A percentile compares a stretch with the other conserved stretches of the same genome.
These are phyloP conservation scores for Penicillium pulvis DNA, from an alignment of 495 filamentous ascomycete species.

Conservation along the genomic window DNA sequence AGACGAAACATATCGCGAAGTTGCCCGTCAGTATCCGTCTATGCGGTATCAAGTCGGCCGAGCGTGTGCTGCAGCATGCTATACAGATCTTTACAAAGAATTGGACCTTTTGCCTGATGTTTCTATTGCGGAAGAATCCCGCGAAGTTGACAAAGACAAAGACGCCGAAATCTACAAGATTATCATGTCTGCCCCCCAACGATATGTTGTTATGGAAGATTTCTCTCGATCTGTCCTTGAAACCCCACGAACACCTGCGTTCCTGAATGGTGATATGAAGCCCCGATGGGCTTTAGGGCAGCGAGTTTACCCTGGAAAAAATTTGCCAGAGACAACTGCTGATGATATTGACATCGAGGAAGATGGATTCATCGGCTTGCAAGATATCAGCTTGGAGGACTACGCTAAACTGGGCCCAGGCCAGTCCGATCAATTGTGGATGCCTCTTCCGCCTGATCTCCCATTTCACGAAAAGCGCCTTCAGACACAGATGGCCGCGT, in stretches of 20 bases:
- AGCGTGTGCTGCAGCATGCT: slow-evolving; percentile 31
- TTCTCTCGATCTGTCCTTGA: slow-evolving; percentile 28
- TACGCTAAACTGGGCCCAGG: slow-evolving; percentile 15
- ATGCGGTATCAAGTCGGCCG: slow-evolving; percentile 28
- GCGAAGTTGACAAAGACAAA: slow-evolving; percentile 20
- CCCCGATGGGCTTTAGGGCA: slow-evolving; percentile 22
- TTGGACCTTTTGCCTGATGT: slow-evolving; percentile 30
- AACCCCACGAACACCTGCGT: slow-evolving; percentile 15
- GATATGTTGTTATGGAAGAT: slow-evolving; percentile 31
- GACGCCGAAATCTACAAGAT: slow-evolving; percentile 27
- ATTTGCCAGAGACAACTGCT: slow-evolving; percentile 17
- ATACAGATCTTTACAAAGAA: slow-evolving; percentile 32
- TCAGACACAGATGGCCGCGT: slow-evolving; percentile 29
- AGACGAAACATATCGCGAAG: slow-evolving; percentile 35
- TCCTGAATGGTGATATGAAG: slow-evolving; percentile 35
- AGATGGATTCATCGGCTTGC: slow-evolving; percentile 23
- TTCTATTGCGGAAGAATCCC: slow-evolving; percentile 32
- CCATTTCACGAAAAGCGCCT: slow-evolving; percentile 28
- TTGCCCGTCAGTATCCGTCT: slow-evolving; percentile 21
- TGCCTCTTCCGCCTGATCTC: slow-evolving; percentile 30
- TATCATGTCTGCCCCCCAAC: slow-evolving; percentile 25
- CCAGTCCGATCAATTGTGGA: slow-evolving; percentile 18
- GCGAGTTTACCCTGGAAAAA: slow-evolving; percentile 14
- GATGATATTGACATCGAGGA: slow-evolving; percentile 27
- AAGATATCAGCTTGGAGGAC: slow-evolving; percentile 15